A percentile compares a stretch with the other conserved stretches of the same genome.
These are phyloP conservation scores for Erodium maritimum DNA, from an alignment of 345 rosid genomes.

Conservation along the genomic window DNA sequence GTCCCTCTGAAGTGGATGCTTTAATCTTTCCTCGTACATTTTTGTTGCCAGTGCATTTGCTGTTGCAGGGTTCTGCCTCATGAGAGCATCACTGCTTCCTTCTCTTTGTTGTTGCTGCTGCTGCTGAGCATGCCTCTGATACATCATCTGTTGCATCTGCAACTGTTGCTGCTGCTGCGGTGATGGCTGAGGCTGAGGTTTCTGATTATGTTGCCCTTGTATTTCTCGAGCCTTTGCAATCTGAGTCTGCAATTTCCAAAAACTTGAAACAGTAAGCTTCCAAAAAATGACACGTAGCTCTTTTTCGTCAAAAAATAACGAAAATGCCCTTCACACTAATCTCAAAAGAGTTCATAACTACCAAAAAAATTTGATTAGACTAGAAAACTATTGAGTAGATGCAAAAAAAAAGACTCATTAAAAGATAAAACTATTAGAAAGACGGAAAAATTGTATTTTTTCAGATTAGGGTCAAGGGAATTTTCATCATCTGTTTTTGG, in stretches of 20 bases:
- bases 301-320: no score
- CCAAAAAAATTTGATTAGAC: no score
- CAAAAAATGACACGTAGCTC: neutral
- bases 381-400: no score
- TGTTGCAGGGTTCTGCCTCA: constrained; percentile 27
- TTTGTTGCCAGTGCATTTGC: constrained; percentile 33
- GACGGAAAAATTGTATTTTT: no score
- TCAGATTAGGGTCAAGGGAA: no score
- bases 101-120: constrained; percentile 18
- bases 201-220: constrained; percentile 15
- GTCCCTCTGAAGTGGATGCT: constrained; percentile 45
- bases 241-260: constrained; percentile 31
- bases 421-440: no score
- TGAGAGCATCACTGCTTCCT: constrained; percentile 21
- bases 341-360: no score
- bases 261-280: neutral
- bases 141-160: constrained; percentile 23
- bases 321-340: no score
- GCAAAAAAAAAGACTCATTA: no score
- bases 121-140: constrained; percentile 16
- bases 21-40: constrained; percentile 37
- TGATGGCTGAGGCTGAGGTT: constrained; percentile 9
- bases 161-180: constrained; percentile 22
- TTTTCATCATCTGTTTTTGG: no score
- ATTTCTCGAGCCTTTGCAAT: constrained; percentile 30